Base-by-base conservation (phyloP, 257 asterid species). In the Cruciata laevipes region DNA sequence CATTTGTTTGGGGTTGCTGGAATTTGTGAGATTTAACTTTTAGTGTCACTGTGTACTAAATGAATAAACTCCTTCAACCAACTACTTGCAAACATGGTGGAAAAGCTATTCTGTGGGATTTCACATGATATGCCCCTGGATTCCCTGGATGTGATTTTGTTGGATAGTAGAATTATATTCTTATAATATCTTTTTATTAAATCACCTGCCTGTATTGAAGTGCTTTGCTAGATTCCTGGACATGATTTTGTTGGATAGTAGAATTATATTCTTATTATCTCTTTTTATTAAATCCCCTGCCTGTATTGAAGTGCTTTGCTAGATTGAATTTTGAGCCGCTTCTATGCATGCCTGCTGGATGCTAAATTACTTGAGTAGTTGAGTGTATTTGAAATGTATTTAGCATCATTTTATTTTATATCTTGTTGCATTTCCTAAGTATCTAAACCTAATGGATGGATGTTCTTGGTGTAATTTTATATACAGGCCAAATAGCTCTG, bases 401-500 rank as follows among this genome's bases (percentile, higher is more conserved):
- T 21, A 58, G 1, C 38, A 14, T 10, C 16, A 51, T n/a, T 51
- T 7, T n/a, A 51, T 52, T 42, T 10, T n/a, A 12, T 32, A 52
- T 32, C 51, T 12, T 10, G 35, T 21, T 66, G 38, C 24, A 44
- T n/a, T 44, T 61, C 44, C 44, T 20, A 17, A 55, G 12, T 30
- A 35, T 55, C 1, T 53, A 25, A 64, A 10, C 58, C 14, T 47
- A 2, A 23, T 49, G 21, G 38, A 62, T 35, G 7, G 38, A 62
- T 35, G 7, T 62, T n/a, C 30, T 33, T 62, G 55, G 23, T 62
- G 27, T 61, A 7, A 59, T 61, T 30, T 31, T 57, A 24, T 60
- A 67, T 75, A 78, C 96, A 89, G 98, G 77, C 83, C 89, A 69
- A 79, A 72, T 72, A 79, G 82, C 81, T 76, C 83, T 30, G 87